Conservation (phyloP, 83 land plant genomes). For the Diphasiastrum complanatum region DNA sequence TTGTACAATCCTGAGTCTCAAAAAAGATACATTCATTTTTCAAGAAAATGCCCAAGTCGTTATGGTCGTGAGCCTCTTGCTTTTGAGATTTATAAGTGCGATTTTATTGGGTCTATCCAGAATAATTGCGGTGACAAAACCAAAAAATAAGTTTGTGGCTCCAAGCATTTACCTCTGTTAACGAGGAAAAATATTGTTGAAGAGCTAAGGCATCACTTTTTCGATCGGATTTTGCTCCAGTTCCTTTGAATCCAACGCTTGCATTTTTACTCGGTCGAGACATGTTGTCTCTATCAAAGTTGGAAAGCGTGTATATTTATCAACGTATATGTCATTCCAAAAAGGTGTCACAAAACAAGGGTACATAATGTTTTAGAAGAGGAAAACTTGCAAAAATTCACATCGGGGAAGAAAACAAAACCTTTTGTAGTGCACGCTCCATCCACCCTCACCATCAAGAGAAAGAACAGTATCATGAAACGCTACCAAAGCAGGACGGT, state of each 20-base stretch:
- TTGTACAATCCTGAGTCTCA: too few species aligned
- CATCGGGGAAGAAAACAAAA: conserved; percentile 1
- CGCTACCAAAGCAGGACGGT: conserved; percentile 95
- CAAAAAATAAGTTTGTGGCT: not conserved
- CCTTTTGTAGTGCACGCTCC: conserved; percentile 75
- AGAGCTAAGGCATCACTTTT: conserved; percentile 74
- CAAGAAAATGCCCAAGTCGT: too few species aligned
- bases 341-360: too few species aligned
- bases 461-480: conserved; percentile 97
- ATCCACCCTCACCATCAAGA: conserved; percentile 95
- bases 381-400: not conserved
- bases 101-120: too few species aligned
- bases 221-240: too few species aligned
- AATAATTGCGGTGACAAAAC: not conserved
- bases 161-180: conserved; percentile 43
- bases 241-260: not conserved
- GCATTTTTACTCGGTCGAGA: not conserved
- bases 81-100: too few species aligned
- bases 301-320: too few species aligned
- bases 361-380: not conserved
- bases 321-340: too few species aligned
- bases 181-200: conserved; percentile 54
- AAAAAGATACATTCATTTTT: too few species aligned
- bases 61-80: too few species aligned
- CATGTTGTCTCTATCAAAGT: not conserved